Base-by-base conservation (phyloP, 2,329 filamentous ascomycete genomes). In the Cordyceps cateniannulata region DNA sequence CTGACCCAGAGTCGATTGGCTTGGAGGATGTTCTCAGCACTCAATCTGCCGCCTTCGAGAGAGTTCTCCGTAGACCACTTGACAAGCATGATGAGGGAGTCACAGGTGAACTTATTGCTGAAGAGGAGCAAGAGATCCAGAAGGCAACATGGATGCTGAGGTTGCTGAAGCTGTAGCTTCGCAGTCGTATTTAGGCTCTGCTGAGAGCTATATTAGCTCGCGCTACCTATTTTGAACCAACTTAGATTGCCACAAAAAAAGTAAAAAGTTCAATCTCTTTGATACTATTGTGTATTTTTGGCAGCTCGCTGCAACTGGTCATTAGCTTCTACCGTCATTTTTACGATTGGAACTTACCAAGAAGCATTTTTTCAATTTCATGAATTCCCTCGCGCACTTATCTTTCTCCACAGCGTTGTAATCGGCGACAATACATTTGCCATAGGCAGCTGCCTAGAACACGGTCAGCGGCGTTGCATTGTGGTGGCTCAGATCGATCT, bases 331-430 rank as follows among this genome's bases (percentile, higher is more conserved):
- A 6, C 18, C 38, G 6, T 18, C 22, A 14, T 14, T 12, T 61
- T 10, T 52, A 16, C 24, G 44, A 42, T 29, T 14, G 3, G 22
- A 20, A 67, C 83, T 68, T 79, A 96, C 93, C 69, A 96, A 69
- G 70, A 91, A 96, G 71, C 93, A 98, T 66, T 96, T 81, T 72
- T 96, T 96, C 53, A 98, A 73, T 65, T 78, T 85, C 74, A 95
- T 79, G 67, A 99, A 98, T 70, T 97, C 92, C 62, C 85, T 85
- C 5, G 82, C 81, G 70, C 95, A 99, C 79, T 95, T 95, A 71
- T 97, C 91, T 71, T 96, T 96, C 67, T 92, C 84, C 3, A 96
- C 85, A 4, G 91, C 85, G 70, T 93, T 93, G 76, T 96, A 98
- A 71, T 98, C 93, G 44, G 85, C 85, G 55, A 93, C 83, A 65